Evolutionary conservation across 2,329 filamentous ascomycete species (phyloP), one percentile per base, ranked within the genome.

Genomic region (Arthrinium phaeospermum): DNA sequence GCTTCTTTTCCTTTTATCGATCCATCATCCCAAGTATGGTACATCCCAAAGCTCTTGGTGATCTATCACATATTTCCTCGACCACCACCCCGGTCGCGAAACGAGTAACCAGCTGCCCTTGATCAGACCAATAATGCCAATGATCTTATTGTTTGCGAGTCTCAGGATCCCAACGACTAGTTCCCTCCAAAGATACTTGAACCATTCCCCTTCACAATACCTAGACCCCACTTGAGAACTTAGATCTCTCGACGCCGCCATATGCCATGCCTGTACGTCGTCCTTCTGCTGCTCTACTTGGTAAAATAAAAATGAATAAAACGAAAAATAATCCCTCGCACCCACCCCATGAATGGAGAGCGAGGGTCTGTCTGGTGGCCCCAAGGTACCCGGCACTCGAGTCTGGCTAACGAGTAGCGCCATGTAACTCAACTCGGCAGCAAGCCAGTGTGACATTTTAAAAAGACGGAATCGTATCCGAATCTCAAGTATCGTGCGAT

Each of bases 341-440:
- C 12, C 27, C 57, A 41, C 19, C 37, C 7, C 37, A 41, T 41
- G 37, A 7, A 41, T 41, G 37, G 37, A 41, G 30, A 12, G 37
- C 16, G 34, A 64, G 30, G 19, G 30, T 41, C 57, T n/a, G 34
- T 4, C 37, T 64, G 34, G 57, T 27, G n/a, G 49, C 12, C 41
- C 30, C 34, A 41, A 7, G 34, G 57, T 64, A 64, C 57, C 57
- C 57, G 57, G 34, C 57, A 41, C 34, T 64, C 30, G 12, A 41
- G 57, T 19, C 57, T 64, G 22, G 57, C 34, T 64, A 24, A n/a
- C 12, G 34, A 64, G 34, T 64, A 64, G 57, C 57, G 57, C 34
- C 34, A 64, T 64, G 57, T 64, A 64, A 64, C 57, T 64, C 57
- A 64, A 64, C 30, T 64, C 57, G 41, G 57, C 57, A 64, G 34